Conservation (phyloP, 768 basidiomycete genomes). For the Lentinula edodes region DNA sequence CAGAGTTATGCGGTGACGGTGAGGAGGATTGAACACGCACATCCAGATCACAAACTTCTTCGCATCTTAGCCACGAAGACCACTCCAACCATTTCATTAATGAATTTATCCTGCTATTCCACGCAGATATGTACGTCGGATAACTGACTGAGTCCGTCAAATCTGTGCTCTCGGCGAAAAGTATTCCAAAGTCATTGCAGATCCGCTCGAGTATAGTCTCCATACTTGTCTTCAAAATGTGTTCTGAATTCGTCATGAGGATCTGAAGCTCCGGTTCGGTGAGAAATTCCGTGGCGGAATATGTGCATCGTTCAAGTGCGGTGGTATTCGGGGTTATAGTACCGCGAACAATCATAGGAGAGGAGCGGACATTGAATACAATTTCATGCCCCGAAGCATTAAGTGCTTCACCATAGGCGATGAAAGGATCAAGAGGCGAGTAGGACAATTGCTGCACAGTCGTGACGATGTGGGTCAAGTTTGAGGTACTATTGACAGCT, state of each 20-base stretch:
- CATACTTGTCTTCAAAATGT: conserved; percentile 9
- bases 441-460: conserved; percentile 14
- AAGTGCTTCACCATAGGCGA: conserved; percentile 13
- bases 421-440: conserved; percentile 14
- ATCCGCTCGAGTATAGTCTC: conserved; percentile 13
- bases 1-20: neutral
- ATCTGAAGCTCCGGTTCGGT: neutral
- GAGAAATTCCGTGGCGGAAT: conserved; percentile 13
- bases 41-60: conserved; percentile 13
- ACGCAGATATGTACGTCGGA: neutral
- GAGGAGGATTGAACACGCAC: conserved; percentile 2
- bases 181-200: conserved; percentile 14
- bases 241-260: conserved; percentile 13
- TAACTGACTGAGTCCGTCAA: neutral
- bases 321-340: conserved; percentile 1
- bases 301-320: conserved; percentile 13
- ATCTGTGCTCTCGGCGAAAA: conserved; percentile 15
- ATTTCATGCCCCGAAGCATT: conserved; percentile 16
- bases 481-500: conserved; percentile 8
- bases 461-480: conserved; percentile 9
- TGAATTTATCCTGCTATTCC: conserved; percentile 7
- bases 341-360: neutral
- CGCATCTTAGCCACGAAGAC: conserved; percentile 14
- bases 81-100: conserved; percentile 16
- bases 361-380: conserved; percentile 9